Base-by-base conservation (phyloP, 2,329 filamentous ascomycete species). In the Botrytis pseudocinerea region DNA sequence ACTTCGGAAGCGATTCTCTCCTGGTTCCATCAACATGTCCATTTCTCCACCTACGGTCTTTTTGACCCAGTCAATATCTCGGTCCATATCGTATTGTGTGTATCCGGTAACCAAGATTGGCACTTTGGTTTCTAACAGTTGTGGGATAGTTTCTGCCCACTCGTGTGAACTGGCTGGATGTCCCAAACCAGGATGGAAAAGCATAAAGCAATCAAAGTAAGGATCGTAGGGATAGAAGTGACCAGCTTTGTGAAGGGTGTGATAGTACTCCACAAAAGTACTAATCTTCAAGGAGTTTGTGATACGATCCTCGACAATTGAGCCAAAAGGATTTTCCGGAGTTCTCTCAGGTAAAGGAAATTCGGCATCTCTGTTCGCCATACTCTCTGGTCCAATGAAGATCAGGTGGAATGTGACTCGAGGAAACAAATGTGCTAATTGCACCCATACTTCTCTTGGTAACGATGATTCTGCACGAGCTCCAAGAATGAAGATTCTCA, bases 201-300 rank as follows among this genome's bases (percentile, higher is more conserved):
- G 88, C 79, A 99, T 91, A 81, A 99, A 97, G 82, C 93, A 96
- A 85, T 99, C 96, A 82, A 99, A 97, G 84, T 99, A 99, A 0
- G 96, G 96, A 81, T 99, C 96, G 81, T 97, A 98, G 0, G 97
- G 96, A 73, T 93, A 90, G 84, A 98, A 99, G 81, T 95, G 89
- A 65, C 94, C 92, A 0, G 95, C 93, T 81, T 94, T 90, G 84
- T 99, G 95, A 78, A 99, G 89, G 3, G 93, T 98, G 83, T 99
- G 95, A 85, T 97, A 99, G 84, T 99, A 98, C 78, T 99, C 96
- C 69, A 98, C 95, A 80, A 95, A 97, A 0, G 97, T 99, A 82
- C 92, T 96, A 80, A 99, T 97, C 85, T 99, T 99, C 89, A 98
- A 90, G 77, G 92, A 91, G 72, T 92, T 90, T 80, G 92, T 93